Base-by-base conservation (phyloP, 495 filamentous ascomycete genomes). In the Tuber brumale region DNA sequence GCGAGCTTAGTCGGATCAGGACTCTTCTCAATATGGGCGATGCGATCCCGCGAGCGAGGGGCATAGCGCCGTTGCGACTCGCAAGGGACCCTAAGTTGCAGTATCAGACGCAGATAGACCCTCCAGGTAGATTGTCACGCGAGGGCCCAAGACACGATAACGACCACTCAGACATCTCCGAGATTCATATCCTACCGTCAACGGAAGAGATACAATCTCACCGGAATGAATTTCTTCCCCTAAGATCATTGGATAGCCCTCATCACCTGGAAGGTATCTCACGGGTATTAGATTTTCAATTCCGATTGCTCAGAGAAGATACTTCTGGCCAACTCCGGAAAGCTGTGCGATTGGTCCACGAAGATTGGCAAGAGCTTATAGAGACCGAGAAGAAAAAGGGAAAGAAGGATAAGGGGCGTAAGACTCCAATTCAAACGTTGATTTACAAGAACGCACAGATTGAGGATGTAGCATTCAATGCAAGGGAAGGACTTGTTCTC, bases 231-330 rank as follows among this genome's bases (percentile, higher is more conserved):
- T 94, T 90, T 79, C 83, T 93, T 0, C 92, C 92, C 6, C 80
- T 82, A 12, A 87, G 83, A 2, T 86, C 92, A 76, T 77, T 82
- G 16, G 83, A 87, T 9, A 72, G 79, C 0, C 84, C 86, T 51
- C 87, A 87, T 80, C 91, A 94, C 81, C 76, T 89, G 3, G 77
- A 83, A 18, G 91, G 91, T 10, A 84, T 91, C 18, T 83, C 82
- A 1, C 88, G 91, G 0, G 85, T 92, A 1, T 82, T 94, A 0
- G 91, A 94, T 79, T 84, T 89, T 72, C 89, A 94, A 77, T 93
- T 94, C 75, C 86, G 91, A 27, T 86, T 93, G 6, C 83, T 92
- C 10, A 85, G 91, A 19, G 89, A 92, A 83, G 90, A 93, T 81
- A 90, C 87, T 1, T 82, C 91, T 1, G 90, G 90, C 7, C 88